Base-by-base conservation (phyloP, 1,139 yeast genomes). In the Geotrichum klebahnii region DNA sequence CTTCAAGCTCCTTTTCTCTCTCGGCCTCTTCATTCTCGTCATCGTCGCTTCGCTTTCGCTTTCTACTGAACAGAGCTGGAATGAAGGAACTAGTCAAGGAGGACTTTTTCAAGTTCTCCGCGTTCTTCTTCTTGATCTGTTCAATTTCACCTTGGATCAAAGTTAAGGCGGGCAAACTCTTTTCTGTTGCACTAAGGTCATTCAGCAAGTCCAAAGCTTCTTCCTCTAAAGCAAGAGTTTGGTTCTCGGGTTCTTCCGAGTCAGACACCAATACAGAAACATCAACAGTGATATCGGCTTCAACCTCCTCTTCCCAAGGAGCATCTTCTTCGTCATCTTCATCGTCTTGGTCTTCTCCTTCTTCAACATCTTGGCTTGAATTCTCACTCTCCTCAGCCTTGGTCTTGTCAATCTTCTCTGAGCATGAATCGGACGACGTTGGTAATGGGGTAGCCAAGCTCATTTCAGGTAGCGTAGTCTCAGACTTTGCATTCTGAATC, bases 11-110 rank as follows among this genome's bases (percentile, higher is more conserved):
- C 20, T 29, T 17, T 24, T 24, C 9, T 8, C n/a, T 17, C 8
- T 41, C 46, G 10, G 31, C 38, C 29, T 20, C 22, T n/a, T 42
- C 46, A 3, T 39, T 20, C 3, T 39, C 44, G 20, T 42, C 46
- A 3, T 34, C 39, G 20, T 14, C 29, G 14, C 35, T 28, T 24
- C 44, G 34, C 44, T 40, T 40, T 20, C 44, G 34, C 44, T 40
- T 40, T 28, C 44, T 28, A 35, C 20, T 40, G 29, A 40, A 40
- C 5, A 40, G 6, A 12, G 20, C 26, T n/a, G 43, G 26, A 5
- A 29, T 8, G 10, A 38, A 33, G 12, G 43, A 38, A n/a, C 19
- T 5, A 22, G 32, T 5, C 31, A 6, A n/a, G 6, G 36, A 8
- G 8, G n/a, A 14, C 22, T 20, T 16, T 5, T 5, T 6, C 20